Evolutionary conservation across 768 basidiomycete species (phyloP), one percentile per base, ranked within the genome.

Genomic region (Sporobolomyces roseus): DNA sequence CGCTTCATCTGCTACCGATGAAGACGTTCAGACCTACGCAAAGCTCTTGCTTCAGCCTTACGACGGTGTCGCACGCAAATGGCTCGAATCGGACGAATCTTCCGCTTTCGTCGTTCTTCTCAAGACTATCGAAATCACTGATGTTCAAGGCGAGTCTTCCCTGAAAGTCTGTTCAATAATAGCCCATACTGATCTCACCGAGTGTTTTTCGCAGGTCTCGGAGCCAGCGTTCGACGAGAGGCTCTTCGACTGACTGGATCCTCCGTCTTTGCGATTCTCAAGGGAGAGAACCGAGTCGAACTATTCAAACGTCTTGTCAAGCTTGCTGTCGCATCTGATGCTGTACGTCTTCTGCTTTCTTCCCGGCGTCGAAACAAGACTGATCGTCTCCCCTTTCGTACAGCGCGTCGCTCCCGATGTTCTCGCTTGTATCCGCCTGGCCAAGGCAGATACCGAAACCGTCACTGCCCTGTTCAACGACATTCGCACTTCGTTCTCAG

Each of bases 61-160:
- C 56, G 45, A 65, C n/a, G 67, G 71, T 16, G 64, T 67, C 5
- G n/a, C 50, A 10, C 67, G 64, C 60, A 72, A 72, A 45, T 72
- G 63, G 63, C 60, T 72, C 38, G 71, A 72, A 41, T 30, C 53
- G 48, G 55, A 45, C 5, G 70, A 68, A 8, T 48, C 35, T 14
- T 23, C 41, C n/a, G 66, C 71, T 6, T 41, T 67, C 21, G 53
- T 43, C 27, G 27, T 33, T 10, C 36, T 72, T 29, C 50, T 68
- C 17, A 19, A 32, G 30, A 46, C 70, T 4, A 2, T 68, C 29
- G 67, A 72, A 55, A 32, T 50, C 16, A 13, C 19, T 9, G 71
- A 68, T 16, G 29, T 14, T 32, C 27, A 30, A 21, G 60, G 63
- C 41, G 21, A 33, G 63, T 27, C 17, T 19, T 9, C 35, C n/a